Percentiles rank a stretch among this genome's conserved stretches.
Evolutionary conservation across 495 filamentous ascomycete species (phyloP).

Genomic region (Aspergillus asperescens): DNA sequence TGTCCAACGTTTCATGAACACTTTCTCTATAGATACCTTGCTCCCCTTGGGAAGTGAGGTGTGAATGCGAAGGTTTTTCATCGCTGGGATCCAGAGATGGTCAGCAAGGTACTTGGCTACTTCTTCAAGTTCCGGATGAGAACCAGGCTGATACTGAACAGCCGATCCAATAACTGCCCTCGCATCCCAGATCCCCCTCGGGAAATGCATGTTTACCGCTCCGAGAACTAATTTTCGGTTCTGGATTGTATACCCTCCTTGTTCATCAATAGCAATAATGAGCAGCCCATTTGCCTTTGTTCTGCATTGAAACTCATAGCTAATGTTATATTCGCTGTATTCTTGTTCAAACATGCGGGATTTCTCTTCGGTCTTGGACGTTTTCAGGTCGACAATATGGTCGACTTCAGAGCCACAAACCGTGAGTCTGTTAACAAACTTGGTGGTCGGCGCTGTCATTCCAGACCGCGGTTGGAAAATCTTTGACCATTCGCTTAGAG

Average conservation of each 20-base stretch:
- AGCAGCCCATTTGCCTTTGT: slow-evolving; percentile 26
- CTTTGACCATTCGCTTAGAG: slow-evolving; percentile 22
- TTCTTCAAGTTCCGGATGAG: slow-evolving; percentile 20
- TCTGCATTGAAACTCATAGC: slow-evolving; percentile 50
- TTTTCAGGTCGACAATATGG: slow-evolving; percentile 31
- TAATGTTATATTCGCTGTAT: slow-evolving; percentile 24
- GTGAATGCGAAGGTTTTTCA: slow-evolving; percentile 19
- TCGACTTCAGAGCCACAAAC: slow-evolving; percentile 34
- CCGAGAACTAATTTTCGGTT: slow-evolving; percentile 21
- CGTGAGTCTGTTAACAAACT: slow-evolving; percentile 32
- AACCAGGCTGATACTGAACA: slow-evolving; percentile 6
- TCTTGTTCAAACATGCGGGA: slow-evolving; percentile 29
- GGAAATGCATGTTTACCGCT: slow-evolving; percentile 38
- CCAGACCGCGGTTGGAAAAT: slow-evolving; percentile 22
- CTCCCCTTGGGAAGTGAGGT: slow-evolving; percentile 15
- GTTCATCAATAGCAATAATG: slow-evolving; percentile 46
- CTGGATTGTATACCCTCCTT: slow-evolving; percentile 23
- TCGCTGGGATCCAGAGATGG: slow-evolving; percentile 29
- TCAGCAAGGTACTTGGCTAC: slow-evolving; percentile 23
- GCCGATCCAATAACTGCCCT: slow-evolving; percentile 18
- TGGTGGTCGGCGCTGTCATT: slow-evolving; percentile 17
- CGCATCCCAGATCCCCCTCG: slow-evolving; percentile 45
- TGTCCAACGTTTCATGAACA: slow-evolving; percentile 32
- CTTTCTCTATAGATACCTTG: slow-evolving; percentile 23
- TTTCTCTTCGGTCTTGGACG: slow-evolving; percentile 19